These are phyloP conservation scores for Populus tomentosa DNA, from an alignment of 441 rosid species.

Conservation along the genomic window DNA sequence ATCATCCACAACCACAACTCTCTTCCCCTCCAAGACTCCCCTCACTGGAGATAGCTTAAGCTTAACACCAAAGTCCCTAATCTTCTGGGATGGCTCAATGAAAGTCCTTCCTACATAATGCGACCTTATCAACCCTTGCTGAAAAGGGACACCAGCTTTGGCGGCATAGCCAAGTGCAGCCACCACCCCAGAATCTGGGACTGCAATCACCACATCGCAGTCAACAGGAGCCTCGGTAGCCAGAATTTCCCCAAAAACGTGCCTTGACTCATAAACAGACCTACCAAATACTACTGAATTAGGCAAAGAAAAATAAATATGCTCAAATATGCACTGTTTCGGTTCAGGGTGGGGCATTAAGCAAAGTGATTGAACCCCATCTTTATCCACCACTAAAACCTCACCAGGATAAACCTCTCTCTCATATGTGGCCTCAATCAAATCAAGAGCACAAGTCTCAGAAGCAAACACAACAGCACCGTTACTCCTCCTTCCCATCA, in stretches of 20 bases:
- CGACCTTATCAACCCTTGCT: constrained; percentile 87
- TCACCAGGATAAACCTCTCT: constrained; percentile 85
- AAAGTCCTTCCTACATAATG: constrained; percentile 95
- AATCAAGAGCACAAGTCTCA: constrained; percentile 84
- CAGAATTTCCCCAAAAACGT: constrained; percentile 59
- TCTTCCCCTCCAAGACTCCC: constrained; percentile 75
- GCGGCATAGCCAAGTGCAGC: constrained; percentile 90
- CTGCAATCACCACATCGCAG: constrained; percentile 92
- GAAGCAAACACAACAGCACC: constrained; percentile 85
- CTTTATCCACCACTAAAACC: constrained; percentile 65
- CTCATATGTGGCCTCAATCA: constrained; percentile 78
- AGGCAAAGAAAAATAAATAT: constrained; percentile 75
- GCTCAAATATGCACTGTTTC: constrained; percentile 83
- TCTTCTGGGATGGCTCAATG: constrained; percentile 89
- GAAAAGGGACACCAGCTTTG: constrained; percentile 77
- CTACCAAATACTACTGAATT: constrained; percentile 70
- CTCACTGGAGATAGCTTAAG: constrained; percentile 87
- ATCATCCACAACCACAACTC: constrained; percentile 93
- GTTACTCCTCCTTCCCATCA: constrained; percentile 88
- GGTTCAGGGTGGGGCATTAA: constrained; percentile 64
- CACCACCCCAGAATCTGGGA: constrained; percentile 93
- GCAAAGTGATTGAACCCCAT: constrained; percentile 61
- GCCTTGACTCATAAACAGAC: constrained; percentile 74
- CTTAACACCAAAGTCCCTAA: constrained; percentile 91
- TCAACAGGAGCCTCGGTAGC: constrained; percentile 69